phyloP scores from a whole-genome alignment of 1,284 basidiomycete species.

The Paramarasmius palmivorus region DNA sequence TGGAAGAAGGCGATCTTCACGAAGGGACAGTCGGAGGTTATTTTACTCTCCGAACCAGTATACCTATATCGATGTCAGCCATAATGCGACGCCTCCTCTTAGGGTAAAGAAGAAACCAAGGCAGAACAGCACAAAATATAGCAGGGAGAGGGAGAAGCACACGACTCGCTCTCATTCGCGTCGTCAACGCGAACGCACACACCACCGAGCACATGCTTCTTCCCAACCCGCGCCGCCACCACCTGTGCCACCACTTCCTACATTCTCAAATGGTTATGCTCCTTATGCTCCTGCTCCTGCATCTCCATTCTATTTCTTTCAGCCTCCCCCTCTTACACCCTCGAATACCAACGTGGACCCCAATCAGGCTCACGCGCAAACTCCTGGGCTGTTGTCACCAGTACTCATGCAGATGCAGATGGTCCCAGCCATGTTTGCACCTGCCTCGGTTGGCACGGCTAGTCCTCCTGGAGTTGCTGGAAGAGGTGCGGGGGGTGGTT shows the following conservation, averaged over 20 bases:
- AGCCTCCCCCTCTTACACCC: not conserved
- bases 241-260: not conserved
- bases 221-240: not conserved
- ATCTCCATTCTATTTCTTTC: not conserved
- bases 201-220: not conserved
- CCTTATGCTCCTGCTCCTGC: not conserved
- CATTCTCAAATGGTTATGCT: not conserved
- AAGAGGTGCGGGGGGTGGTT: not conserved
- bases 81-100: constrained; percentile 6
- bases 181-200: not conserved
- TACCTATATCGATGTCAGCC: constrained; percentile 2
- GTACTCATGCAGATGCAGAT: not conserved
- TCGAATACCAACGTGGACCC: not conserved
- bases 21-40: constrained; percentile 8
- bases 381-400: not conserved
- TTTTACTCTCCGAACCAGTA: constrained; percentile 10
- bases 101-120: not conserved
- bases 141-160: too few relatives aligned
- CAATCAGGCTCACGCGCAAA: not conserved
- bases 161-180: not conserved
- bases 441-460: not conserved
- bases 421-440: not conserved
- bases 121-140: not conserved
- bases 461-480: constrained; percentile 1
- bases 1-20: constrained; percentile 3